Conservation (phyloP, 2,329 filamentous ascomycete genomes). For the Raffaelea deltoideospora region DNA sequence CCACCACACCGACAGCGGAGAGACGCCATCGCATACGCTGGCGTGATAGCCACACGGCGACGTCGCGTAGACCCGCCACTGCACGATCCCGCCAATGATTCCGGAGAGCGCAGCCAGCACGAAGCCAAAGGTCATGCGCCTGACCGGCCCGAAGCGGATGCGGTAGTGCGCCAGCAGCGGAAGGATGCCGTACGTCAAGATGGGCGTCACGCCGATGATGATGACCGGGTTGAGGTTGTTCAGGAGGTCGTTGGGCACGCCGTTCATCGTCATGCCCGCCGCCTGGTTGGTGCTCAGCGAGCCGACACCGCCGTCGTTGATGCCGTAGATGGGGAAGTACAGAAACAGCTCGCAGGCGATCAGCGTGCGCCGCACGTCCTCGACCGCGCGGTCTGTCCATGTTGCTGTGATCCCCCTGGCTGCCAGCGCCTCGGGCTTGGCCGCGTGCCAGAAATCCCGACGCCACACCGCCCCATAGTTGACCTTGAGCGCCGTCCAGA, state of each 20-base stretch:
- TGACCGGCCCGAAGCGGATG: background rate
- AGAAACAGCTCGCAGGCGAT: constrained; percentile 25
- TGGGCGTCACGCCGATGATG: background rate
- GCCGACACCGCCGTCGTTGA: background rate
- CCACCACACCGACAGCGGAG: background rate
- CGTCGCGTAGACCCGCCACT: background rate
- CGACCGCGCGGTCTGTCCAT: constrained; percentile 52
- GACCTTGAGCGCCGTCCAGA: constrained; percentile 36
- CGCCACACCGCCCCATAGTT: constrained; percentile 35
- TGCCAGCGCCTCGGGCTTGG: constrained; percentile 37
- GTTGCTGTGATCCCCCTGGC: constrained; percentile 33
- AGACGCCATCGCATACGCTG: background rate
- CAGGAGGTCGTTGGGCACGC: background rate
- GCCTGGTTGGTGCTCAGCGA: background rate
- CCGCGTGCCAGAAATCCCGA: constrained; percentile 41
- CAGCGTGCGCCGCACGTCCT: constrained; percentile 42
- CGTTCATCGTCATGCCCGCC: background rate
- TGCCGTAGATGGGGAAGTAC: constrained; percentile 17
- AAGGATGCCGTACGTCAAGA: too few relatives aligned
- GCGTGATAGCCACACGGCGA: background rate
- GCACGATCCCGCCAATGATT: background rate
- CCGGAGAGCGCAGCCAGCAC: background rate
- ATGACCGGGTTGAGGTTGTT: background rate
- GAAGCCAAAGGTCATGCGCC: background rate
- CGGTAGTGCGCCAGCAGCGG: too few relatives aligned